A percentile compares a stretch with the other conserved stretches of the same genome.
These are phyloP conservation scores for Chrysoporthe austroafricana DNA, from an alignment of 2,329 filamentous ascomycete genomes.

Conservation along the genomic window DNA sequence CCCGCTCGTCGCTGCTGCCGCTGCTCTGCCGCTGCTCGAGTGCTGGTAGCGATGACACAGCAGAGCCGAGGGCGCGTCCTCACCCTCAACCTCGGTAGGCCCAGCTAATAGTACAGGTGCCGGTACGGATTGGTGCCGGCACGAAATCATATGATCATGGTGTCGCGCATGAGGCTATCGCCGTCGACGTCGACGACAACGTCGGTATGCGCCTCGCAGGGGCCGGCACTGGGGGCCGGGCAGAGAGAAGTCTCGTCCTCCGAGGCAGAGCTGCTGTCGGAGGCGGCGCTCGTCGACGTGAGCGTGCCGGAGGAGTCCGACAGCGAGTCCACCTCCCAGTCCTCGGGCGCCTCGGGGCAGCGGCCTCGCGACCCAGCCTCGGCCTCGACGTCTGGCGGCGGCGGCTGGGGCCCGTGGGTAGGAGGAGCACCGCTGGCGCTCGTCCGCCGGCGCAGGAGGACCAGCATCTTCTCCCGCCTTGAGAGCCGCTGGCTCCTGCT, in stretches of 20 bases:
- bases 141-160: no score
- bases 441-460: slow-evolving; percentile 12
- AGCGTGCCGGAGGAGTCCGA: not conserved
- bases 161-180: slow-evolving; percentile 14
- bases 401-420: no score
- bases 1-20: not conserved
- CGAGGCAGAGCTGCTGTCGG: not conserved
- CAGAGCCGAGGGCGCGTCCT: not conserved
- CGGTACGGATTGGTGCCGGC: not conserved
- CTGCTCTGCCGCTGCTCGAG: not conserved
- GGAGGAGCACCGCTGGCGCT: not conserved
- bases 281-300: not conserved
- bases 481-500: not conserved
- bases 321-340: slow-evolving; percentile 11
- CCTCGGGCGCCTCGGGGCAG: not conserved
- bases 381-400: no score
- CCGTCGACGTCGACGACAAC: not conserved
- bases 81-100: not conserved
- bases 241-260: not conserved
- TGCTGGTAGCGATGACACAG: not conserved
- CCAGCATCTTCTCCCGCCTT: slow-evolving; percentile 7
- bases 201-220: no score
- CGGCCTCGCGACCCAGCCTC: not conserved
- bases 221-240: no score
- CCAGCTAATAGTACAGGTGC: not conserved